phyloP scores from a whole-genome alignment of 345 rosid genomes.

The Mercurialis annua region DNA sequence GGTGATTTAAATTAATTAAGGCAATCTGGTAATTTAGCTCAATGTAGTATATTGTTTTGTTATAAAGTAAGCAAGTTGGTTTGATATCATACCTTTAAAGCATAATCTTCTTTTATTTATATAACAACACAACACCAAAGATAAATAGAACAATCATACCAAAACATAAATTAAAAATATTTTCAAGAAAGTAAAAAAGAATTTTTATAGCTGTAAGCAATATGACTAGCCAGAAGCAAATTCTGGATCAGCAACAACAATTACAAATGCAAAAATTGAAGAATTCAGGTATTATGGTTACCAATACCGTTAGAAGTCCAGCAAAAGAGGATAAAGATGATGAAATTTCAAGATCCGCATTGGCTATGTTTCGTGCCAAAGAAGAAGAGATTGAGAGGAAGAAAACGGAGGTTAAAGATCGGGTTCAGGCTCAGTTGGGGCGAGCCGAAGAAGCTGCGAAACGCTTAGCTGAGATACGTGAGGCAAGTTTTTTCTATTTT shows the following conservation, averaged over 20 bases:
- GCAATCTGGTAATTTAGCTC: slow-evolving; percentile 28
- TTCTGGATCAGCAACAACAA: slow-evolving; percentile 43
- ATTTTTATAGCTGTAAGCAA: slow-evolving; percentile 17
- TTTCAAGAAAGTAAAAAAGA: slow-evolving; percentile 6
- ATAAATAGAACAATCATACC: slow-evolving; percentile 21
- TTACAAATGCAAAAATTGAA: slow-evolving; percentile 46
- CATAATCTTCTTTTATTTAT: slow-evolving; percentile 24
- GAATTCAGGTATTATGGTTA: slow-evolving; percentile 38
- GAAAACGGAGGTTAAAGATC: slow-evolving; percentile 68
- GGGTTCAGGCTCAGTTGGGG: slow-evolving; percentile 66
- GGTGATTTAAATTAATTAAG: slow-evolving; percentile 6
- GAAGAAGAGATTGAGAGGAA: slow-evolving; percentile 95
- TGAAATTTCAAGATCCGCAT: slow-evolving; percentile 67
- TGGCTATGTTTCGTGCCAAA: slow-evolving; percentile 63
- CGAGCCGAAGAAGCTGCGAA: slow-evolving; percentile 69
- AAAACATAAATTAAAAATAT: background rate
- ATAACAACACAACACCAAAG: slow-evolving; percentile 24
- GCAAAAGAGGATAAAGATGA: slow-evolving; percentile 57
- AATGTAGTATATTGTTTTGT: slow-evolving; percentile 19
- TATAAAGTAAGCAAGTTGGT: slow-evolving; percentile 31
- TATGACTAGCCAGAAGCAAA: slow-evolving; percentile 54
- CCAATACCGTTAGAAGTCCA: slow-evolving; percentile 37
- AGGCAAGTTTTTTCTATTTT: slow-evolving; percentile 40
- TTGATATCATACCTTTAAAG: slow-evolving; percentile 31
- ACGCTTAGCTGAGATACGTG: slow-evolving; percentile 76